A percentile compares a stretch with the other conserved stretches of the same genome.
phyloP scores from a whole-genome alignment of 306 rosid genomes.

The Spatholobus suberectus region DNA sequence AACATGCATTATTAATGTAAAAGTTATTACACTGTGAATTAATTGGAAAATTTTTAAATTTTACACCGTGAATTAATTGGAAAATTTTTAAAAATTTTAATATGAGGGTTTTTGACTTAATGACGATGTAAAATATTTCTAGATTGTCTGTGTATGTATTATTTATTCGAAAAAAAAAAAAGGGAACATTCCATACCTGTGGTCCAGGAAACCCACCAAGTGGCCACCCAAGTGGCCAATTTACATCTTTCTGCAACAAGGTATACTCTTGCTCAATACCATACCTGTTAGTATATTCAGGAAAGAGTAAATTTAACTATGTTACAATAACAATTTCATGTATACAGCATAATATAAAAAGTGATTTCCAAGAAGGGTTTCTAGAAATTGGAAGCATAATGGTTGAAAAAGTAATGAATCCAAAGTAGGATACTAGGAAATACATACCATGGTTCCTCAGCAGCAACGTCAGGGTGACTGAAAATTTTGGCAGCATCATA shows the following conservation, averaged over 20 bases:
- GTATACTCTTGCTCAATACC: conserved; percentile 79
- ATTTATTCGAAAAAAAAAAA: neutral
- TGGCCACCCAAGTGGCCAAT: conserved; percentile 81
- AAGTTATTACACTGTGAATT: too few species aligned
- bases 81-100: too few species aligned
- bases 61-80: too few species aligned
- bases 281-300: conserved; percentile 51
- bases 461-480: conserved; percentile 59
- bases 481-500: conserved; percentile 65
- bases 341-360: neutral
- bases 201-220: conserved; percentile 73
- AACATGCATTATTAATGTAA: too few species aligned
- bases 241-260: conserved; percentile 57
- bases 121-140: too few species aligned
- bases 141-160: too few species aligned
- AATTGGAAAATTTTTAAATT: too few species aligned
- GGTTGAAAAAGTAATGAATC: neutral
- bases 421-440: neutral
- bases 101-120: too few species aligned
- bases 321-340: neutral
- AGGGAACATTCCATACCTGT: conserved; percentile 40
- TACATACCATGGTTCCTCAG: conserved; percentile 66
- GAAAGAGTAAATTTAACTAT: neutral
- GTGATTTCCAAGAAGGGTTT: neutral
- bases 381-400: neutral